Evolutionary conservation across 1,284 basidiomycete species (phyloP), one percentile per base, ranked within the genome.

Genomic region (Ganoderma lucidum): DNA sequence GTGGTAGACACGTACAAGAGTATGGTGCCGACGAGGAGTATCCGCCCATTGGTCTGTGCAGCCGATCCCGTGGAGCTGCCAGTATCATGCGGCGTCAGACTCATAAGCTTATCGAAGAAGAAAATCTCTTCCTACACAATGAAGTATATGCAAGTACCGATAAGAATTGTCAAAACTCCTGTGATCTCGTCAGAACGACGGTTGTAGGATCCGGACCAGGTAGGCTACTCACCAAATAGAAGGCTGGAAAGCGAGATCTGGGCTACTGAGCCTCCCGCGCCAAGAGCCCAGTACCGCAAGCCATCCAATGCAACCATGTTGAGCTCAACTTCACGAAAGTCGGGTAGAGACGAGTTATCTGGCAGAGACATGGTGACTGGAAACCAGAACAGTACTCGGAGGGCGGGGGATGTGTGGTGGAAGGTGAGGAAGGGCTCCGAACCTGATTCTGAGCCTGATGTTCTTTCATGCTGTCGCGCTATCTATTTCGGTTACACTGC

Each of bases 111-210:
- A 15, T 14, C 9, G 9, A 41, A 15, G 28, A 19, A 37, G 55
- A 14, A 23, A 32, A 6, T 9, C 17, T 8, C 9, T 15, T 14
- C 17, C 17, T n/a, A 55, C 62, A 41, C 28, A 12, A 63, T 48
- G 3, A 63, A 48, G 28, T 51, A 53, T 10, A 55, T 6, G 9
- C 51, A 48, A 19, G 48, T 48, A 19, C 19, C 1, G 2, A 37
- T 6, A 9, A 63, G 51, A 5, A 63, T 37, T 28, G 62, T 63
- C 32, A 63, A 41, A 10, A 39, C 28, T 4, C 62, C 62, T 63
- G 23, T 23, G 9, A 6, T 9, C 15, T 32, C n/a, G 35, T 63
- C 23, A 53, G 53, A 42, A 4, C 4, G 12, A 8, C 17, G 37
- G 17, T 15, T 45, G 15, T 44, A 15, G 15, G 6, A 45, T 19